A percentile compares a stretch with the other conserved stretches of the same genome.
These are phyloP conservation scores for Rosa chinensis DNA, from an alignment of 306 rosid species.

Conservation along the genomic window DNA sequence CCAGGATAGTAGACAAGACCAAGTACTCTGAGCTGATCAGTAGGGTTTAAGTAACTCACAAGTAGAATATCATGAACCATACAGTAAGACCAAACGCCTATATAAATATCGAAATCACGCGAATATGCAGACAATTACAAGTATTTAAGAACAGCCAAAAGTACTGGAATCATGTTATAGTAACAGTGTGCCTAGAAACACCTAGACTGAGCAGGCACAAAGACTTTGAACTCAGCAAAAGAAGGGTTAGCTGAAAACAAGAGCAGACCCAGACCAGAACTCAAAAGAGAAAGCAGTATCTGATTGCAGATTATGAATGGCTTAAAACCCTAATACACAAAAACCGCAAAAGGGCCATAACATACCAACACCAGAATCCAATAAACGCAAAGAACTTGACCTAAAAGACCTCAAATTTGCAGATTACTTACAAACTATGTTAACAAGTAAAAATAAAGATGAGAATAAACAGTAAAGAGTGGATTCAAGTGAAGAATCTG, in stretches of 20 bases:
- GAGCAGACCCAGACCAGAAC: constrained; percentile 13
- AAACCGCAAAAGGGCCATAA: constrained; percentile 15
- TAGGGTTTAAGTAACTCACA: neutral
- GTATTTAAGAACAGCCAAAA: neutral
- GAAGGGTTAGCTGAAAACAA: neutral
- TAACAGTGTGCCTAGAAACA: too few species aligned
- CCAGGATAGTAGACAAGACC: neutral
- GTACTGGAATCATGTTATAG: neutral
- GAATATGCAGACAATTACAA: too few species aligned
- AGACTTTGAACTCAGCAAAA: neutral
- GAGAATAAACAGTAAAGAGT: constrained; percentile 9
- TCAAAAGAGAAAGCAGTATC: constrained; percentile 3
- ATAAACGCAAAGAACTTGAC: constrained; percentile 5
- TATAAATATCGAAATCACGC: neutral
- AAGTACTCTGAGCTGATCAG: neutral
- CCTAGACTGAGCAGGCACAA: neutral
- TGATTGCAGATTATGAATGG: constrained; percentile 8
- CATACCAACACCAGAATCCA: constrained; percentile 9
- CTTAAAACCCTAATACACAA: constrained; percentile 11
- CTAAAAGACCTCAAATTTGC: constrained; percentile 22
- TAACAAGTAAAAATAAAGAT: constrained; percentile 20
- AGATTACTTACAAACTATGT: constrained; percentile 38
- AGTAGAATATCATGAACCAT: neutral
- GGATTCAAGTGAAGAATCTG: too few species aligned
- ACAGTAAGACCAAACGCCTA: neutral